Evolutionary conservation across 768 basidiomycete species (phyloP), one percentile per base, ranked within the genome.

Genomic region (Hypholoma fasciculare): DNA sequence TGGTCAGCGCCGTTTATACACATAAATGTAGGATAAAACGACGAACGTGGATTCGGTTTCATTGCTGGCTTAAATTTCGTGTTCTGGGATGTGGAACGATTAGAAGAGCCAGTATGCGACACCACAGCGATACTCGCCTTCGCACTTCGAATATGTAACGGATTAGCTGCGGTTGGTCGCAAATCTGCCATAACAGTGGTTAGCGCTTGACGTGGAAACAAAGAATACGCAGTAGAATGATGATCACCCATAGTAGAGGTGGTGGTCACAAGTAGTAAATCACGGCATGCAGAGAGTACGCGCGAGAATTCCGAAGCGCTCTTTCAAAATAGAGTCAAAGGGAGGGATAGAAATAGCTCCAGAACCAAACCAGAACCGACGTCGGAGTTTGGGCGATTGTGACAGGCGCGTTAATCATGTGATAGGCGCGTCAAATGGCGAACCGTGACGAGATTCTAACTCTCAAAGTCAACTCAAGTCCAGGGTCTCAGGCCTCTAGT

Each of bases 361-460:
- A 34, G 30, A 9, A 9, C 9, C 30, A 7, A 34, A 34, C 30
- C 30, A 34, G 30, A 34, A 42, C 40, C 40, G 17, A 8, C 40
- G 40, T 42, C 40, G 16, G 40, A 34, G 30, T 34, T 42, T 17
- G 16, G 13, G 13, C 13, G 13, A 14, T 1, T 42, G 40, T 42
- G 16, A 42, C 40, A 17, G 40, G 17, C 40, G 40, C 40, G 40
- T 42, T 42, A 17, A 44, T 34, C 37, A 57, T 14, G 66, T 69
- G 69, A 66, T 63, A 63, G 58, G 61, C 71, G 70, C 69, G 71
- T 64, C 43, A 47, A 37, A 69, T 52, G 63, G 67, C 67, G 58
- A 6, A 17, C 40, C 64, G 64, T 65, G 66, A 40, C 43, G 40
- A 59, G 34, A 46, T 57, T 37, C 43, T 26, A 6, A 17, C 17